Evolutionary conservation across 768 basidiomycete genomes (phyloP).

Genomic region (Chiua virens): DNA sequence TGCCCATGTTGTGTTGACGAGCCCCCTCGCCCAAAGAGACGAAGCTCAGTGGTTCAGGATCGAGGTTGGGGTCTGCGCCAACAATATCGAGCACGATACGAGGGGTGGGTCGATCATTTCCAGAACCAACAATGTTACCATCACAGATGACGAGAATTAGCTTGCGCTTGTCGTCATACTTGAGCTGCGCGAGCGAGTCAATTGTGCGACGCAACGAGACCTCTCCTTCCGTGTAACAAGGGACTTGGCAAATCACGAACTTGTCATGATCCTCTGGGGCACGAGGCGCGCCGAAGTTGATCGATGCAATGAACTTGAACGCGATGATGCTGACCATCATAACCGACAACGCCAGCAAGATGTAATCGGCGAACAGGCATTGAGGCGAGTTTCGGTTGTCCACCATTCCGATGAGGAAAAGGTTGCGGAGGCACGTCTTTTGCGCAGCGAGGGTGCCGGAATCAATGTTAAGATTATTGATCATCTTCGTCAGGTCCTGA

Average conservation of each 20-base stretch:
- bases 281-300: constrained; percentile 76
- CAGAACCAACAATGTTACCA: constrained; percentile 96
- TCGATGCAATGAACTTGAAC: constrained; percentile 92
- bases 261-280: constrained; percentile 96
- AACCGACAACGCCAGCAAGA: constrained; percentile 84
- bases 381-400: constrained; percentile 92
- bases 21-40: constrained; percentile 91
- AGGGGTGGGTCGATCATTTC: constrained; percentile 95
- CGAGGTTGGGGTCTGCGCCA: constrained; percentile 87
- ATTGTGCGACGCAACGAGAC: constrained; percentile 82
- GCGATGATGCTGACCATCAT: constrained; percentile 95
- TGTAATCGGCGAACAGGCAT: constrained; percentile 88
- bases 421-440: constrained; percentile 86
- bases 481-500: constrained; percentile 73
- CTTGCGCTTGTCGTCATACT: constrained; percentile 98
- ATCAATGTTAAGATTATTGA: constrained; percentile 65
- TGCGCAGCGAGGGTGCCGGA: constrained; percentile 63
- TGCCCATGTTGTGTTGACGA: constrained; percentile 97
- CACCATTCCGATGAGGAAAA: constrained; percentile 89
- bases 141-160: constrained; percentile 92
- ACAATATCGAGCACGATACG: constrained; percentile 96
- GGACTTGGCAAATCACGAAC: constrained; percentile 96
- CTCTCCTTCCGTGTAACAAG: constrained; percentile 98
- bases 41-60: constrained; percentile 95
- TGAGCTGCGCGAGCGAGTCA: constrained; percentile 89